phyloP scores from a whole-genome alignment of 371 early-diverging fungal genomes.

The Mortierella sp. region DNA sequence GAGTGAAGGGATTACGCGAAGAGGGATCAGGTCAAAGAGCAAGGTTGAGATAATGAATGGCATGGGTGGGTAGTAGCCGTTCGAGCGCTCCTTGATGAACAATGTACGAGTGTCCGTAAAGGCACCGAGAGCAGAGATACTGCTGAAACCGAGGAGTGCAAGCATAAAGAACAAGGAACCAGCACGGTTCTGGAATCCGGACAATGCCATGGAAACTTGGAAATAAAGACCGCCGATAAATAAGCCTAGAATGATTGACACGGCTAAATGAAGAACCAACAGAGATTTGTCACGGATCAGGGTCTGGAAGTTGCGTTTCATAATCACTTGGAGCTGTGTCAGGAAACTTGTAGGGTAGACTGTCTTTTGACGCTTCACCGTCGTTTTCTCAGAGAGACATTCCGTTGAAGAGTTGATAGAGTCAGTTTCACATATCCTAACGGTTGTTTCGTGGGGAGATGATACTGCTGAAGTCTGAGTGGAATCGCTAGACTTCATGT shows the following conservation, averaged over 20 bases:
- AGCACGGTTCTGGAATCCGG: conserved; percentile 67
- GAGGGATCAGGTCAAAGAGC: conserved; percentile 60
- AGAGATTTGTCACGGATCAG: conserved; percentile 39
- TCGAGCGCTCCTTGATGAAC: conserved; percentile 70
- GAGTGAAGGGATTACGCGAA: conserved; percentile 63
- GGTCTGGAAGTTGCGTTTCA: conserved; percentile 48
- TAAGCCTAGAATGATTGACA: conserved; percentile 34
- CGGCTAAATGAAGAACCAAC: conserved; percentile 37
- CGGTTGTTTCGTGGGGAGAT: conserved; percentile 21
- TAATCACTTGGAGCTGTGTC: conserved; percentile 39
- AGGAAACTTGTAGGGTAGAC: conserved; percentile 49
- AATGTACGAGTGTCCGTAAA: conserved; percentile 68
- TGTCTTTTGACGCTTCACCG: conserved; percentile 16
- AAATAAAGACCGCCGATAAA: conserved; percentile 63
- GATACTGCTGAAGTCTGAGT: conserved; percentile 3
- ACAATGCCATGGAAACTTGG: conserved; percentile 35
- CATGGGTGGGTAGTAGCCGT: conserved; percentile 71
- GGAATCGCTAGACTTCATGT: conserved; percentile 7
- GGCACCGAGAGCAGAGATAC: conserved; percentile 64
- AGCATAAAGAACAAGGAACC: conserved; percentile 74
- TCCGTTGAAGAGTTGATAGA: conserved; percentile 23
- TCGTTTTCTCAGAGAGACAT: conserved; percentile 8
- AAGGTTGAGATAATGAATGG: conserved; percentile 70
- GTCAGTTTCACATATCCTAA: conserved; percentile 13
- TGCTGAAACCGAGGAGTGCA: conserved; percentile 60